These are phyloP conservation scores for Tetrahymena thermophila DNA, from an alignment of 73 alveolate species.

Conservation along the genomic window DNA sequence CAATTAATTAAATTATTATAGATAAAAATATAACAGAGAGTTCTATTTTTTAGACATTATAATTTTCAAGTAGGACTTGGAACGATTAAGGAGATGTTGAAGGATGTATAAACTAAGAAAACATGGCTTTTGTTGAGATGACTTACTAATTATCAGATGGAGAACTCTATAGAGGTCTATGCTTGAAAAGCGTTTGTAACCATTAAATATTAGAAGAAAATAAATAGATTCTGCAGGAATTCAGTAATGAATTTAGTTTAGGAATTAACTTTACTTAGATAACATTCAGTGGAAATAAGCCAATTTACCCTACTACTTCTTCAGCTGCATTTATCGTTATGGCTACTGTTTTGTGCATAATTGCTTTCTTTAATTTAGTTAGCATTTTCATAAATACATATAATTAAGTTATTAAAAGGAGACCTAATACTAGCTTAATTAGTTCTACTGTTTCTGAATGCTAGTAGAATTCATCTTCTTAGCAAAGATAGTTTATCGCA, in stretches of 20 bases:
- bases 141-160: neutral
- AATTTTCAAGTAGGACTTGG: neutral
- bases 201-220: neutral
- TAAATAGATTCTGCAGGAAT: neutral
- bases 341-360: neutral
- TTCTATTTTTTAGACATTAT: neutral
- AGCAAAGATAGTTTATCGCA: neutral
- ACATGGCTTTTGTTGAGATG: neutral
- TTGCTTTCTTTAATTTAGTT: neutral
- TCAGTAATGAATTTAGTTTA: neutral
- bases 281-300: neutral
- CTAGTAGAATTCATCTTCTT: neutral
- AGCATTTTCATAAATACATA: neutral
- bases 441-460: neutral
- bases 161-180: neutral
- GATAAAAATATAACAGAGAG: neutral
- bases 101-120: neutral
- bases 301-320: neutral
- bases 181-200: neutral
- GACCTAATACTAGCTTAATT: neutral
- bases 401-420: neutral
- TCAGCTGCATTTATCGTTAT: neutral
- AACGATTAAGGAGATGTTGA: neutral
- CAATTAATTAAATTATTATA: neutral
- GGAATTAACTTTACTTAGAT: neutral